Evolutionary conservation across 805 yeast genomes (phyloP).

Genomic region (Tetrapisispora phaffii): DNA sequence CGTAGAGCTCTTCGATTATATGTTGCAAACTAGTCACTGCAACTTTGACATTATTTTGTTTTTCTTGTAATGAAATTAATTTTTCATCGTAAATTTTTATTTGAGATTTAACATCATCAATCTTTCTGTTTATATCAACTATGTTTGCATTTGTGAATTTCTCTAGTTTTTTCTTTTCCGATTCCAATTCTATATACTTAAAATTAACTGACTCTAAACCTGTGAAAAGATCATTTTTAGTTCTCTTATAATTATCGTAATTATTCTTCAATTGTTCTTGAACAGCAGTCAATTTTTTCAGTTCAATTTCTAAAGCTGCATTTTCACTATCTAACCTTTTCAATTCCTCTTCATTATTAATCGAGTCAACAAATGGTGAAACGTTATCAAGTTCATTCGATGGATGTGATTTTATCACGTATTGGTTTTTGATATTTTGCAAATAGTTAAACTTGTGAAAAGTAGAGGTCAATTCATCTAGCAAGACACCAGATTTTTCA

Average conservation of each 20-base stretch:
- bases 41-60: constrained; percentile 40
- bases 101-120: constrained; percentile 40
- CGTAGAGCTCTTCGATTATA: constrained; percentile 22
- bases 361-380: constrained; percentile 4
- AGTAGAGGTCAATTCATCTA: constrained; percentile 37
- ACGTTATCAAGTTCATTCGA: constrained; percentile 19
- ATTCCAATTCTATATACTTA: constrained; percentile 44
- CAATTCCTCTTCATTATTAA: constrained; percentile 22
- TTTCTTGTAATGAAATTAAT: constrained; percentile 35
- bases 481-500: constrained; percentile 40
- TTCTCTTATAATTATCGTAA: constrained; percentile 52
- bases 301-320: constrained; percentile 47
- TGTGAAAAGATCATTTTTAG: constrained; percentile 48
- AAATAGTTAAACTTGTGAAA: constrained; percentile 33
- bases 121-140: constrained; percentile 41
- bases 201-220: constrained; percentile 54
- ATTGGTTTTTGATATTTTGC: constrained; percentile 29
- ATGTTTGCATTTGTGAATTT: constrained; percentile 55
- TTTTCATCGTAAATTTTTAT: constrained; percentile 33
- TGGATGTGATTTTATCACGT: constrained; percentile 7
- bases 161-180: constrained; percentile 49
- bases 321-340: constrained; percentile 42
- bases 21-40: constrained; percentile 50
- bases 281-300: constrained; percentile 46
- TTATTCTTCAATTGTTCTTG: constrained; percentile 57